Evolutionary conservation across 352 stramenopile species (phyloP).

Genomic region (Pythium guiyangense): DNA sequence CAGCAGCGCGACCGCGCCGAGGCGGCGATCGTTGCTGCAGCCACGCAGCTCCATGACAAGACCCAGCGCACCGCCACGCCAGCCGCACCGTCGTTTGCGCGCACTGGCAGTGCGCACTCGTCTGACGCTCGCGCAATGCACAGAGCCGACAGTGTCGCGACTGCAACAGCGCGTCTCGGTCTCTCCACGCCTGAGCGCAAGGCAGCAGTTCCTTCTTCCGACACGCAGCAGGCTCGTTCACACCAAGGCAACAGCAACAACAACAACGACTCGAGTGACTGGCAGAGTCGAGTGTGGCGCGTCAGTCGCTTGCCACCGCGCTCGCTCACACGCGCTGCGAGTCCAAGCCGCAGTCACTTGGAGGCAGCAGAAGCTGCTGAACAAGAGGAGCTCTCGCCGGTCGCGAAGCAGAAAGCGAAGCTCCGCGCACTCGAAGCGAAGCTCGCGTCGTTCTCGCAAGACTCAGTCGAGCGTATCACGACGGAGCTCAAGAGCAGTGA

Average conservation of each 20-base stretch:
- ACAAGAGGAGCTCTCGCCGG: slow-evolving; percentile 22
- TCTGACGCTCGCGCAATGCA: too few species aligned
- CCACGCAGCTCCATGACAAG: slow-evolving; percentile 44
- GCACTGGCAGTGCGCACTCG: neutral
- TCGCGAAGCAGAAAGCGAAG: slow-evolving; percentile 49
- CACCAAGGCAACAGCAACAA: too few species aligned
- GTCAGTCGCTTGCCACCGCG: too few species aligned
- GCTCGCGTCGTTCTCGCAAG: slow-evolving; percentile 42
- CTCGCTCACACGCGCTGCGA: neutral
- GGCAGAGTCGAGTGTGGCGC: too few species aligned
- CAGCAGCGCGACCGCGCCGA: slow-evolving; percentile 37
- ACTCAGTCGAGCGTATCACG: slow-evolving; percentile 38
- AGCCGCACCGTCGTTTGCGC: neutral
- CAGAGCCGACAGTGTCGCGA: too few species aligned
- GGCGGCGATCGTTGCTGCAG: slow-evolving; percentile 26
- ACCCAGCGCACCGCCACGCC: slow-evolving; percentile 22
- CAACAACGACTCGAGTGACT: too few species aligned
- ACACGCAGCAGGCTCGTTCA: too few species aligned
- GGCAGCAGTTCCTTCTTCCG: too few species aligned
- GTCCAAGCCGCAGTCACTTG: neutral
- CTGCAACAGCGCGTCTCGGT: too few species aligned
- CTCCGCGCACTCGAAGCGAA: slow-evolving; percentile 49
- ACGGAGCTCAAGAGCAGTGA: slow-evolving; percentile 14
- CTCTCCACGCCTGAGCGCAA: too few species aligned
- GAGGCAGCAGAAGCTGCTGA: neutral